Evolutionary conservation across 495 filamentous ascomycete species (phyloP).

Genomic region (Endocarpon pusillum): DNA sequence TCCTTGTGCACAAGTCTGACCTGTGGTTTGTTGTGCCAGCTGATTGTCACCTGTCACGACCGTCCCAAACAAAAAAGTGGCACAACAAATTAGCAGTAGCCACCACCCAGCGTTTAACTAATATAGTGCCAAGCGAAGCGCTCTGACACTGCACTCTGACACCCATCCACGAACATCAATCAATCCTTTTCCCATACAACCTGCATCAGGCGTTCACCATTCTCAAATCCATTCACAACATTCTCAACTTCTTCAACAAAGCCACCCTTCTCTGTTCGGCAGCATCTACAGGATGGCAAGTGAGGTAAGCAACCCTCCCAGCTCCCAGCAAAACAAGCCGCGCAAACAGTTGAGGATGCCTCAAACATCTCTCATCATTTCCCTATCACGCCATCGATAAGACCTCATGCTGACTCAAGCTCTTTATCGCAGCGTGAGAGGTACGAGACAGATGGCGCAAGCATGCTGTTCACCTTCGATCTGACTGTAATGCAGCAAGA

Average conservation of each 20-base stretch:
- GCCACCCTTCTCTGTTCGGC: neutral
- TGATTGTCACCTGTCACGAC: too few species aligned
- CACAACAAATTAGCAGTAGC: too few species aligned
- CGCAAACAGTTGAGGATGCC: neutral
- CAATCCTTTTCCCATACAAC: neutral
- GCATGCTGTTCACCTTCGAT: conserved; percentile 9
- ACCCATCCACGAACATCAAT: too few species aligned
- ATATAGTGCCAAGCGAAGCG: too few species aligned
- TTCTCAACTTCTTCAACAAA: neutral
- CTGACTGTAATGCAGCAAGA: conserved; percentile 61
- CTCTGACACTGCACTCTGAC: too few species aligned
- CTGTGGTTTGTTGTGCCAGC: too few species aligned
- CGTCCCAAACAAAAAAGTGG: too few species aligned
- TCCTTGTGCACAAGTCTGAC: too few species aligned
- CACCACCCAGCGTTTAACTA: too few species aligned
- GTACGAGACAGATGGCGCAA: conserved; percentile 30
- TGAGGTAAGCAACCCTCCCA: conserved; percentile 36
- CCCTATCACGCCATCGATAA: conserved; percentile 12
- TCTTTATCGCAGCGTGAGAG: conserved; percentile 56
- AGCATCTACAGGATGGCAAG: conserved; percentile 37
- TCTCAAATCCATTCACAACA: neutral
- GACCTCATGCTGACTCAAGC: conserved; percentile 13
- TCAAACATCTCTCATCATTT: conserved; percentile 12
- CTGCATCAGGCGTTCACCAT: neutral
- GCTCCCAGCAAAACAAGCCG: neutral